phyloP scores from a whole-genome alignment of 305 asterid species.

The Lippia alba region DNA sequence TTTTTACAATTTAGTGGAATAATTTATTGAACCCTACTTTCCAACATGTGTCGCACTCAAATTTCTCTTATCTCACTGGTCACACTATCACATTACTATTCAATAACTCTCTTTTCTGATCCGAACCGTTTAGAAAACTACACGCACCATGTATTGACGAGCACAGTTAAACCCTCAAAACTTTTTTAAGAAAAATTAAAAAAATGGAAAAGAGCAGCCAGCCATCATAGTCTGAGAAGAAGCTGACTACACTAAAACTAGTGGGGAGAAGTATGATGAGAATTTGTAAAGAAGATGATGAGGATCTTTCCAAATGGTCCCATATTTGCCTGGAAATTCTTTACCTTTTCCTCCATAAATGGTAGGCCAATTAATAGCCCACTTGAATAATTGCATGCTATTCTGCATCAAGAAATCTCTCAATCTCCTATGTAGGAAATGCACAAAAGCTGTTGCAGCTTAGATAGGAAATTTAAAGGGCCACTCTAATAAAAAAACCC shows the following conservation, averaged over 20 bases:
- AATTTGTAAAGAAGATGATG: background rate
- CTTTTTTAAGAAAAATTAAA: too few relatives aligned
- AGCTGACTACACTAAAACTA: conserved; percentile 14
- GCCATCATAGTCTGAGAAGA: conserved; percentile 19
- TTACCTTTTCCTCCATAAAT: conserved; percentile 15
- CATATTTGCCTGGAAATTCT: background rate
- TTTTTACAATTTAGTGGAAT: too few relatives aligned
- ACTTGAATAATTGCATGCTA: conserved; percentile 32
- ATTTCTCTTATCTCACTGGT: too few relatives aligned
- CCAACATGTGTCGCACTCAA: too few relatives aligned
- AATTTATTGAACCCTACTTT: too few relatives aligned
- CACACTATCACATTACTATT: too few relatives aligned
- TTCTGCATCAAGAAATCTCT: conserved; percentile 8
- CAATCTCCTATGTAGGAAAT: background rate
- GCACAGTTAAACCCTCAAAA: too few relatives aligned
- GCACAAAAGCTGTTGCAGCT: background rate
- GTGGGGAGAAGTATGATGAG: conserved; percentile 47
- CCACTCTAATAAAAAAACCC: too few relatives aligned
- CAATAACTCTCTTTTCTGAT: too few relatives aligned
- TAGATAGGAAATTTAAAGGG: background rate
- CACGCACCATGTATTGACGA: too few relatives aligned
- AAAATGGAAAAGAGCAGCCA: background rate
- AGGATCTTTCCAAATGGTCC: conserved; percentile 37
- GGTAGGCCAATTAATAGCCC: conserved; percentile 22
- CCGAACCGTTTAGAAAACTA: too few relatives aligned